These are phyloP conservation scores for Daldinia decipiens DNA, from an alignment of 495 filamentous ascomycete species.

Conservation along the genomic window DNA sequence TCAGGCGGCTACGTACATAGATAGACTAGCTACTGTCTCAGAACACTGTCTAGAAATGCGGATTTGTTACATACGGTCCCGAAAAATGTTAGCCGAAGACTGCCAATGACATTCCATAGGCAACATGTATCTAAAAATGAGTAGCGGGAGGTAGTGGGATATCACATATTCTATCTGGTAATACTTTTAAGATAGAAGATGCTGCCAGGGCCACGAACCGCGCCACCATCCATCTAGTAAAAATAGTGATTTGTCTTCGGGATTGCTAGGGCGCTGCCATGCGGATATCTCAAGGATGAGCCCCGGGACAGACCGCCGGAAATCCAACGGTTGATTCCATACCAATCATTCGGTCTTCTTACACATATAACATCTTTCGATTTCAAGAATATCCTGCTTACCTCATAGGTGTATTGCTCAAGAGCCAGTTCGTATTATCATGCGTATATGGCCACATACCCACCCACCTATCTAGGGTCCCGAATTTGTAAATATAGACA, in stretches of 20 bases:
- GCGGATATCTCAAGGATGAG: background rate
- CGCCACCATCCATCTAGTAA: background rate
- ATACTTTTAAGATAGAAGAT: background rate
- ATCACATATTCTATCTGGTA: no score
- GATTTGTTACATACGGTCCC: slow-evolving; percentile 11
- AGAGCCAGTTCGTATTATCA: background rate
- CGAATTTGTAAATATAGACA: background rate
- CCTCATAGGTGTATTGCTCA: background rate
- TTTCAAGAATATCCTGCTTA: background rate
- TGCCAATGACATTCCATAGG: background rate
- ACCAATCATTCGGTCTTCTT: background rate
- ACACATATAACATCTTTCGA: background rate
- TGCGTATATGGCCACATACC: background rate
- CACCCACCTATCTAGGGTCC: background rate
- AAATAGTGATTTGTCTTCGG: background rate
- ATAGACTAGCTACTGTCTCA: background rate
- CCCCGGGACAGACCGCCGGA: background rate
- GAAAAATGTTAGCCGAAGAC: background rate
- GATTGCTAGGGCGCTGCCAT: background rate
- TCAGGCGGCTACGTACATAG: background rate
- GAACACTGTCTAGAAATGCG: background rate
- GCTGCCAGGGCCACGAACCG: background rate
- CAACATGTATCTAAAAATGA: background rate
- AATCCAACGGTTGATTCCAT: background rate
- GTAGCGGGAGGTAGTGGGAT: background rate